phyloP scores from a whole-genome alignment of 805 yeast genomes.

The Starmerella khaoyaiensis region DNA sequence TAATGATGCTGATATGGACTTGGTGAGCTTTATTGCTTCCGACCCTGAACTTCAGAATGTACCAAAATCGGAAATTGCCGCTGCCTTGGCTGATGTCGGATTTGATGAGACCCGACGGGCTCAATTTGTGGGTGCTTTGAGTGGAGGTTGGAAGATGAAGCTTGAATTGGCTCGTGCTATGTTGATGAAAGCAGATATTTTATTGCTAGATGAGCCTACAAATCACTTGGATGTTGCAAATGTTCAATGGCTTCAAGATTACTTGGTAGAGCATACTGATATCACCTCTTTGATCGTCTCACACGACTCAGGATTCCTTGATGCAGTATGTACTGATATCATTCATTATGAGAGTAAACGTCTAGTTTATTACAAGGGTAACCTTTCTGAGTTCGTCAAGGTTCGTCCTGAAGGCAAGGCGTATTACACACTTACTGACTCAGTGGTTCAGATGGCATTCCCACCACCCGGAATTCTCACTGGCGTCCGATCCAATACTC shows the following conservation, averaged over 20 bases:
- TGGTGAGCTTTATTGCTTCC: conserved; percentile 74
- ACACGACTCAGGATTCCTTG: conserved; percentile 94
- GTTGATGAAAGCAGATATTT: conserved; percentile 92
- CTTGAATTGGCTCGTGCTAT: conserved; percentile 96
- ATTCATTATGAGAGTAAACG: conserved; percentile 93
- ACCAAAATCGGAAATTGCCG: conserved; percentile 55
- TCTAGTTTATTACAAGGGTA: conserved; percentile 90
- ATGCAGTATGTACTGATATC: conserved; percentile 90
- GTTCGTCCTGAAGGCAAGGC: conserved; percentile 93
- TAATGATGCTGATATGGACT: conserved; percentile 78
- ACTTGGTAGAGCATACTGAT: conserved; percentile 63
- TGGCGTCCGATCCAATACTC: conserved; percentile 91
- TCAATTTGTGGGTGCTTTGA: conserved; percentile 84
- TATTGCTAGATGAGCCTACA: conserved; percentile 93
- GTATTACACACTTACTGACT: conserved; percentile 84
- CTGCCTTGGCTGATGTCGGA: conserved; percentile 73
- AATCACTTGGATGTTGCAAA: conserved; percentile 92
- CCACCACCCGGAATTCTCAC: conserved; percentile 96
- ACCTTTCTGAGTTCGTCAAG: conserved; percentile 80
- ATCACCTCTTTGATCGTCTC: conserved; percentile 93
- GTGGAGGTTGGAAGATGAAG: conserved; percentile 99
- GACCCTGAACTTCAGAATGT: conserved; percentile 65
- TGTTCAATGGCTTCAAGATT: conserved; percentile 88
- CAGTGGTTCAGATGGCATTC: conserved; percentile 91
- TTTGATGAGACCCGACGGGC: conserved; percentile 80